Percentiles rank a stretch among this genome's conserved stretches.
Evolutionary conservation across 345 rosid species (phyloP).

Genomic region (Garcia nutans): DNA sequence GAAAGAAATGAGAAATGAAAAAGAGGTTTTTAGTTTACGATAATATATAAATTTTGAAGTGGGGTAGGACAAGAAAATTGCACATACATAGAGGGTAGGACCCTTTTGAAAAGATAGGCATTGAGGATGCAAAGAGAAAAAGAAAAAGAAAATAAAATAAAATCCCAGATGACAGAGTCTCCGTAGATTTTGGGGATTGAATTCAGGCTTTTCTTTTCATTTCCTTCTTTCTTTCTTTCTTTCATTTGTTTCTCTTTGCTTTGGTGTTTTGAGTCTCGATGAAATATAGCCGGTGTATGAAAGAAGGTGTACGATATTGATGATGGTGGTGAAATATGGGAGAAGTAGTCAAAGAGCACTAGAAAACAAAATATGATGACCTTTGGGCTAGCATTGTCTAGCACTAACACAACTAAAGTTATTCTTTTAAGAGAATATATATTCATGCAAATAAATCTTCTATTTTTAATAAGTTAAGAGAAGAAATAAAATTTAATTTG

Average conservation of each 20-base stretch:
- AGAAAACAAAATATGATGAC: slow-evolving; percentile 4
- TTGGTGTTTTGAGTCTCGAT: background rate
- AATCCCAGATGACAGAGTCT: background rate
- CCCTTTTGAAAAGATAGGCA: background rate
- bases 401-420: no score
- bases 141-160: background rate
- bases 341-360: background rate
- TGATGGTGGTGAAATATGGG: background rate
- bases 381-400: background rate
- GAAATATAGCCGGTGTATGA: slow-evolving; percentile 10
- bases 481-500: no score
- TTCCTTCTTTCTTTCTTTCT: no score
- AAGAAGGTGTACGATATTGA: background rate
- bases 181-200: no score
- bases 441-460: no score
- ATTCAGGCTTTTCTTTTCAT: background rate
- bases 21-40: no score
- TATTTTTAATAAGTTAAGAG: no score
- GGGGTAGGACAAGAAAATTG: background rate
- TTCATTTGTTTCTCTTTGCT: slow-evolving; percentile 2
- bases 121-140: background rate
- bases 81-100: background rate
- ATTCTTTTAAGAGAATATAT: no score
- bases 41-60: background rate
- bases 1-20: no score